Conservation (phyloP, 352 stramenopile genomes). For the Discostella stelligera region DNA sequence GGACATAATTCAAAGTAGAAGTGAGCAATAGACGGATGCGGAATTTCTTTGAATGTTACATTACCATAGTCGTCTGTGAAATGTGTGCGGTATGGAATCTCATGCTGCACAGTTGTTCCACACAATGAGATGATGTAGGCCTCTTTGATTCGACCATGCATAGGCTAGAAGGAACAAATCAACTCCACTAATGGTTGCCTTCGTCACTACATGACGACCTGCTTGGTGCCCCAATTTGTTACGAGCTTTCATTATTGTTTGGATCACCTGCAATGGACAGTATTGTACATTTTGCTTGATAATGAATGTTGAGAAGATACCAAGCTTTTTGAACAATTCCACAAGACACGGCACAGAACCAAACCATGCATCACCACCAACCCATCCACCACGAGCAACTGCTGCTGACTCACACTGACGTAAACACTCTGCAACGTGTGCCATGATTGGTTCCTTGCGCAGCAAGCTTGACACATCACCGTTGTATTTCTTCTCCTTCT, state of each 20-base stretch:
- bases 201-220: no score
- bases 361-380: neutral
- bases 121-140: neutral
- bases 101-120: neutral
- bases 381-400: neutral
- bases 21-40: neutral
- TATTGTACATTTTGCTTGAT: neutral
- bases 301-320: neutral
- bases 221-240: no score
- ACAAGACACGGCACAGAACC: neutral
- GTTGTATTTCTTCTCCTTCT: conserved; percentile 10
- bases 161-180: no score
- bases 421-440: neutral
- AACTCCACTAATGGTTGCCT: no score
- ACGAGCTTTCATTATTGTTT: no score
- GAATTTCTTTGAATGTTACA: neutral
- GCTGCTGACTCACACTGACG: neutral
- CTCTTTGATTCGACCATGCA: no score
- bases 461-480: conserved; percentile 6
- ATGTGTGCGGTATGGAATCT: neutral
- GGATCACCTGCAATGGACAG: no score
- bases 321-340: neutral
- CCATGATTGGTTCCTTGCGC: neutral
- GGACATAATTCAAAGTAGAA: neutral
- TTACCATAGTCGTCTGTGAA: neutral